A percentile compares a stretch with the other conserved stretches of the same genome.
phyloP scores from a whole-genome alignment of 306 rosid genomes.

The Glycine tomentella region DNA sequence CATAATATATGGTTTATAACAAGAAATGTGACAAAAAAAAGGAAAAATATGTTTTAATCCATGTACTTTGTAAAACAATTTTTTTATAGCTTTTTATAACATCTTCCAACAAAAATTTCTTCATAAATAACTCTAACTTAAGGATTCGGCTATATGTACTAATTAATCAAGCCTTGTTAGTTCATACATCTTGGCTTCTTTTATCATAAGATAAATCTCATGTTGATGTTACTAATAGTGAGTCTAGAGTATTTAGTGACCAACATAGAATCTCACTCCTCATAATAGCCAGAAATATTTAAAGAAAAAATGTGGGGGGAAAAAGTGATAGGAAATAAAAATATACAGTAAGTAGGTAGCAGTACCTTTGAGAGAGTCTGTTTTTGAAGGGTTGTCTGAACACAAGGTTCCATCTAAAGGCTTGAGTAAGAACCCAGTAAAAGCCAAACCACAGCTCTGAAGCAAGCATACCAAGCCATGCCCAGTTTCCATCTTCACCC shows the following conservation, averaged over 20 bases:
- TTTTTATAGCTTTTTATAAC: too few relatives aligned
- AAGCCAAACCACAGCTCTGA: constrained; percentile 86
- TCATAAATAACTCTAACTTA: not conserved
- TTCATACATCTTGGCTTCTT: not conserved
- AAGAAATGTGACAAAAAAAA: too few relatives aligned
- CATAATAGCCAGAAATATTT: not conserved
- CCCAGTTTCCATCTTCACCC: constrained; percentile 55
- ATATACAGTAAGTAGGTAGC: too few relatives aligned
- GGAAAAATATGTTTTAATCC: too few relatives aligned
- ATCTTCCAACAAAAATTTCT: too few relatives aligned
- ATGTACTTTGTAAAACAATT: too few relatives aligned
- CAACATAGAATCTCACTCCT: not conserved
- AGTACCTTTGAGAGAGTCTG: constrained; percentile 70
- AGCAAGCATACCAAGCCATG: constrained; percentile 66
- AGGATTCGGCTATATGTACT: not conserved
- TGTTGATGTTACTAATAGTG: not conserved
- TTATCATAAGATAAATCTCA: not conserved
- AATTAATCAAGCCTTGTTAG: too few relatives aligned
- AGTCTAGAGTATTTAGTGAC: not conserved
- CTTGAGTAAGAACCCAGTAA: constrained; percentile 79
- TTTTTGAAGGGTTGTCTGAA: constrained; percentile 64
- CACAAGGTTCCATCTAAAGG: constrained; percentile 67
- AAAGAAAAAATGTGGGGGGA: not conserved
- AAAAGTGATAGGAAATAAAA: not conserved
- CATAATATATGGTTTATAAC: too few relatives aligned